These are phyloP conservation scores for Fusarium stilboides DNA, from an alignment of 2,329 filamentous ascomycete species.

Conservation along the genomic window DNA sequence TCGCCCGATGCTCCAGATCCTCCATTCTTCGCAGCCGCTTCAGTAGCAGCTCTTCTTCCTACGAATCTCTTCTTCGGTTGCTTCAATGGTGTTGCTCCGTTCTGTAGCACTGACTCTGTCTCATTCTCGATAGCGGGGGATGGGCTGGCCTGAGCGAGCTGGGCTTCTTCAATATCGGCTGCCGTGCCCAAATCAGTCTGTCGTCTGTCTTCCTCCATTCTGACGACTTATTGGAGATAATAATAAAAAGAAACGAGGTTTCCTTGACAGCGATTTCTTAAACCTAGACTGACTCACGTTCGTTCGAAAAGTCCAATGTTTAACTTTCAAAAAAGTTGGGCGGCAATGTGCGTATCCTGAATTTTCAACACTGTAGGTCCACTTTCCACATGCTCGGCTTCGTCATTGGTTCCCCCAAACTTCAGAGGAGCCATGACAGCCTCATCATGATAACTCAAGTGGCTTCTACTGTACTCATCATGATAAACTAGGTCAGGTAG, in stretches of 20 bases:
- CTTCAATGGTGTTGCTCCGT: conserved; percentile 66
- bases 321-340: conserved; percentile 40
- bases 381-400: conserved; percentile 30
- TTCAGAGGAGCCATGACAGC: conserved; percentile 29
- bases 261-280: background rate
- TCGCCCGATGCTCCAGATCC: conserved; percentile 45
- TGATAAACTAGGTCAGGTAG: conserved; percentile 10
- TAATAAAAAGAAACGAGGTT: background rate
- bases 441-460: conserved; percentile 36
- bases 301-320: conserved; percentile 5
- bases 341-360: conserved; percentile 33
- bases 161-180: conserved; percentile 72
- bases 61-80: conserved; percentile 95
- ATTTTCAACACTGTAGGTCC: conserved; percentile 45
- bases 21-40: conserved; percentile 67
- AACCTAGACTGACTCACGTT: background rate
- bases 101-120: conserved; percentile 40
- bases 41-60: conserved; percentile 81
- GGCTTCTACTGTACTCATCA: conserved; percentile 6
- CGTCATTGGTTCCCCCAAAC: conserved; percentile 33
- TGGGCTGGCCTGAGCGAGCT: conserved; percentile 54
- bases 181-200: conserved; percentile 79
- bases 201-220: conserved; percentile 83
- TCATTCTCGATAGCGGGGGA: conserved; percentile 36
- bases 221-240: background rate